phyloP scores from a whole-genome alignment of 805 yeast species.

The Starmerella gropengiesseri region DNA sequence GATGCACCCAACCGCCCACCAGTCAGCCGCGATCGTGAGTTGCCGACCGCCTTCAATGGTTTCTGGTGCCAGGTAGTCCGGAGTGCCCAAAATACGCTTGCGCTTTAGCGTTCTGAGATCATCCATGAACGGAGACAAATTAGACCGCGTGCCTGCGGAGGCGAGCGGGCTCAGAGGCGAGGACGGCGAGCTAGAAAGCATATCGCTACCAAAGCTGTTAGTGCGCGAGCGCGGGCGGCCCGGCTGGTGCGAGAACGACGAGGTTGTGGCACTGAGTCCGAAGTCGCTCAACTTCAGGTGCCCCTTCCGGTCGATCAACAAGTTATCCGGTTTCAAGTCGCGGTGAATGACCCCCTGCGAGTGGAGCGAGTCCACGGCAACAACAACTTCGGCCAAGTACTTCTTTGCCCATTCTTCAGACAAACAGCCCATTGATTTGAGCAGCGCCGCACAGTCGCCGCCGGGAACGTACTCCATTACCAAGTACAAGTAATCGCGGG shows the following conservation, averaged over 20 bases:
- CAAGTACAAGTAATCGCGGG: constrained; percentile 69
- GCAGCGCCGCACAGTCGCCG: constrained; percentile 84
- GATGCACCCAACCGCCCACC: constrained; percentile 99
- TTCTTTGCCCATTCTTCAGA: constrained; percentile 74
- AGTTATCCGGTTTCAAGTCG: constrained; percentile 89
- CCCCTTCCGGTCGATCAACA: constrained; percentile 74
- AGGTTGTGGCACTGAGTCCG: constrained; percentile 43
- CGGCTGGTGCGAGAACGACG: neutral
- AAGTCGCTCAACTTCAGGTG: constrained; percentile 91
- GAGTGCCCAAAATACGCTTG: constrained; percentile 60
- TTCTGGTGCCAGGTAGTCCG: constrained; percentile 96
- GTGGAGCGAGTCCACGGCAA: constrained; percentile 85
- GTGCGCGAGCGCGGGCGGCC: constrained; percentile 5
- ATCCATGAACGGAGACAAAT: neutral
- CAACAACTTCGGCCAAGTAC: constrained; percentile 80
- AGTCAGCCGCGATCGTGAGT: constrained; percentile 67
- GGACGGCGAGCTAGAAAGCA: neutral
- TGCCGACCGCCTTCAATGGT: constrained; percentile 78
- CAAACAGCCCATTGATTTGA: constrained; percentile 69
- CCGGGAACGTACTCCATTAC: constrained; percentile 97
- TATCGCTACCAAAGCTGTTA: constrained; percentile 8
- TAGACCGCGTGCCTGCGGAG: neutral
- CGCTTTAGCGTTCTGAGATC: neutral
- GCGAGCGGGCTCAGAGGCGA: constrained; percentile 1
- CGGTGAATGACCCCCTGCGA: constrained; percentile 82